Evolutionary conservation across 345 rosid genomes (phyloP), one percentile per base, ranked within the genome.

Genomic region (Syzygium aromaticum): DNA sequence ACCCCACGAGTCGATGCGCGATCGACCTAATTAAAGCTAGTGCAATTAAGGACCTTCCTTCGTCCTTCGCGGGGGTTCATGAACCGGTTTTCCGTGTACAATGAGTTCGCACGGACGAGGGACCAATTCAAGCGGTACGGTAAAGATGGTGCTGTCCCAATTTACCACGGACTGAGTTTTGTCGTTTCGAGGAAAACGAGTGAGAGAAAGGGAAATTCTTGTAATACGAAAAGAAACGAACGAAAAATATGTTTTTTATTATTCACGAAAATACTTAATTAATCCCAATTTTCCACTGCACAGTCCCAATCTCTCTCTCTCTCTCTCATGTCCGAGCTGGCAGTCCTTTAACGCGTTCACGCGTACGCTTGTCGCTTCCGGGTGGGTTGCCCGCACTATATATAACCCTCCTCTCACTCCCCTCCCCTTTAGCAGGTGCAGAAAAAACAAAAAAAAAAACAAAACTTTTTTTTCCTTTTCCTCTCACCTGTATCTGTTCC

Each of bases 331-430:
- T 67, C 54, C 88, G 54, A 78, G 88, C 88, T 87, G 86, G 84
- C 88, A 84, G 38, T 59, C 83, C 86, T 54, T 63, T 84, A 84
- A 63, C 86, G 84, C 88, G 86, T 87, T 87, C 86, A 87, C 88
- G 88, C 88, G 88, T 87, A 87, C 51, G 19, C 84, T 87, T 87
- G 88, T 87, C 86, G 57, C 16, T 84, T 84, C 28, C 51, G 33
- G 51, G 51, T 53, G 57, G 25, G 33, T 16, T 4, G 23, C 77
- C 33, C 46, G 6, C 46, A 16, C 86, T 67, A 40, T 84, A 87
- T 87, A 87, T 87, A 87, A 33, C 30, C 57, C 52, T 15, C 85
- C 38, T 82, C 46, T 19, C 43, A n/a, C 61, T n/a, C 40, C 46
- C 21, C 14, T 3, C 13, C 53, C 53, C 27, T 19, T 84, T 64